Evolutionary conservation across 306 rosid genomes (phyloP).

Genomic region (Rubus parviflorus): DNA sequence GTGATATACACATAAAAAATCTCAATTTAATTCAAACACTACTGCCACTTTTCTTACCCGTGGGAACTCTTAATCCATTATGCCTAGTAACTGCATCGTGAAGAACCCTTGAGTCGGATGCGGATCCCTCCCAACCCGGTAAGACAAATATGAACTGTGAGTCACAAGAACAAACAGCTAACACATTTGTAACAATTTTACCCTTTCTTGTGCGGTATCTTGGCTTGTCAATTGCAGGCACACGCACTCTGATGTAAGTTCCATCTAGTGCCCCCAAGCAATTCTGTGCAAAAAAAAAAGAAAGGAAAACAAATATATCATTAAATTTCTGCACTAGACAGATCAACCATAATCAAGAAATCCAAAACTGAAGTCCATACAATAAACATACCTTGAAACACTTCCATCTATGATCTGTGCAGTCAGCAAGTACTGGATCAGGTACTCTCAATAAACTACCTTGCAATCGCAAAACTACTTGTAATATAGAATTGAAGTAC

Average conservation of each 20-base stretch:
- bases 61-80: background rate
- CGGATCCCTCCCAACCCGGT: background rate
- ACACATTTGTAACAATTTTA: slow-evolving; percentile 4
- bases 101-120: slow-evolving; percentile 3
- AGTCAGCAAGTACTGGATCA: background rate
- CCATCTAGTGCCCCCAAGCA: slow-evolving; percentile 4
- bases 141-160: slow-evolving; percentile 11
- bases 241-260: background rate
- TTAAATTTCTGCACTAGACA: background rate
- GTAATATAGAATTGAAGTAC: background rate
- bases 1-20: background rate
- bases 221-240: background rate
- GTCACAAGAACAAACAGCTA: background rate
- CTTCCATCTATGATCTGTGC: background rate
- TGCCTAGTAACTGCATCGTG: background rate
- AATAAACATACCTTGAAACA: background rate
- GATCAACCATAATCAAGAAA: background rate
- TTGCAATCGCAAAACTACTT: background rate
- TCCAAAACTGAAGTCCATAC: background rate
- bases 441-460: background rate
- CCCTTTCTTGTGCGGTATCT: background rate
- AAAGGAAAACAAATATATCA: background rate
- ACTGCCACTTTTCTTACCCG: background rate
- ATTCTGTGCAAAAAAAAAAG: background rate
- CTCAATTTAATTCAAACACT: background rate